Base-by-base conservation (phyloP, 176 grass and related monocot genomes). In the Oryza glaberrima region DNA sequence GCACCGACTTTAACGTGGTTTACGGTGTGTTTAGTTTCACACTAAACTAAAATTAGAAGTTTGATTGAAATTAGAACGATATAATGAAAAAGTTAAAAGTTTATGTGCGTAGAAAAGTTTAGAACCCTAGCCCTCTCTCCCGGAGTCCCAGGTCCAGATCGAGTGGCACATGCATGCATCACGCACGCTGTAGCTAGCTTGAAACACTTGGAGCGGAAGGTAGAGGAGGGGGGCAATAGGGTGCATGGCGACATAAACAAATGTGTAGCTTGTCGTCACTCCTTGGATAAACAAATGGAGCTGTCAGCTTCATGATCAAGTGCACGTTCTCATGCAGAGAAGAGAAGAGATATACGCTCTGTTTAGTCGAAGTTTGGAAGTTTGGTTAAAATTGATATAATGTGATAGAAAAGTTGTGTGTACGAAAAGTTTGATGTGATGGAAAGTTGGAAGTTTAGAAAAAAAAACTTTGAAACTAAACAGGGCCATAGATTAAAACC, bases 291-390 rank as follows among this genome's bases (percentile, higher is more conserved):
- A 83, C n/a, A 88, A 88, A 78, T 64, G 32, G 54, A 72, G 67
- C 58, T 83, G 86, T 83, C 80, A 78, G 74, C 80, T 73, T 78
- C 67, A 79, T 58, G 86, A 79, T 73, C 52, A 65, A 54, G 54
- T 30, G 73, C 54, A 78, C 67, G 74, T 83, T 83, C 73, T 66
- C 80, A 32, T 77, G 86, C 70, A 75, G 61, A 32, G 30, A 32
- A 3, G 30, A 32, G 30, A 32, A 32, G 30, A 32, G 30, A 32
- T 32, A 32, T 28, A 1, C 1, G 28, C 28, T 30, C 1, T 30
- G 28, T 30, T 2, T 2, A 30, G 28, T 30, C 2, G 28, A 30
- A 30, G 1, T 30, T 30, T 30, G 28, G 28, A 30, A 30, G 28
- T 30, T 30, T 30, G 28, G 1, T 30, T 30, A 30, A 30, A 30